These are phyloP conservation scores for Claviceps citrina DNA, from an alignment of 2,329 filamentous ascomycete genomes.

Conservation along the genomic window DNA sequence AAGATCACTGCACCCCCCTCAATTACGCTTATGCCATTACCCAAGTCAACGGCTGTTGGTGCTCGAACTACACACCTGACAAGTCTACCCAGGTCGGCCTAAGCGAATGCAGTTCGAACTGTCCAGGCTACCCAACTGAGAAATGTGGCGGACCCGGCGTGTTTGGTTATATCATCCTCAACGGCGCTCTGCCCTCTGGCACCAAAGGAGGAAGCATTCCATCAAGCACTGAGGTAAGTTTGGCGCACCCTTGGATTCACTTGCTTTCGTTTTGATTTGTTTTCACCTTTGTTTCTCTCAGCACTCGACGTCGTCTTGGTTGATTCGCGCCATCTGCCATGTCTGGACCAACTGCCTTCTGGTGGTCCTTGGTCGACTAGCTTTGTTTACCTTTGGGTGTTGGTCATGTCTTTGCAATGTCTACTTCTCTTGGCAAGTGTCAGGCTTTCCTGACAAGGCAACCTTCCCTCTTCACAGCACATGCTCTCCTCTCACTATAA, in stretches of 20 bases:
- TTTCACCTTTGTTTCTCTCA: background rate
- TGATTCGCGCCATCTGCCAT: no score
- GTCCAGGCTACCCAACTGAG: slow-evolving; percentile 55
- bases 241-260: slow-evolving; percentile 1
- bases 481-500: background rate
- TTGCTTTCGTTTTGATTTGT: background rate
- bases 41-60: slow-evolving; percentile 55
- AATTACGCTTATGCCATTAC: slow-evolving; percentile 54
- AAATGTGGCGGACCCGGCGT: slow-evolving; percentile 46
- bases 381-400: no score
- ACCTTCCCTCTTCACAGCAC: slow-evolving; percentile 7
- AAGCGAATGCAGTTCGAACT: slow-evolving; percentile 37
- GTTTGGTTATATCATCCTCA: slow-evolving; percentile 51
- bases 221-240: slow-evolving; percentile 16
- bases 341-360: no score
- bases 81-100: slow-evolving; percentile 23
- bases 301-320: background rate
- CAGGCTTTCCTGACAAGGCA: slow-evolving; percentile 8
- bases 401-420: no score
- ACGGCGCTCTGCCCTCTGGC: slow-evolving; percentile 35
- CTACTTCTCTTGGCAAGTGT: no score
- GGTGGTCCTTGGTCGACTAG: no score
- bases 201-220: slow-evolving; percentile 24
- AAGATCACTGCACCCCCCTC: slow-evolving; percentile 35
- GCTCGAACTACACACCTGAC: slow-evolving; percentile 51